Base-by-base conservation (phyloP, 805 yeast species). In the Candida mattraensis region DNA sequence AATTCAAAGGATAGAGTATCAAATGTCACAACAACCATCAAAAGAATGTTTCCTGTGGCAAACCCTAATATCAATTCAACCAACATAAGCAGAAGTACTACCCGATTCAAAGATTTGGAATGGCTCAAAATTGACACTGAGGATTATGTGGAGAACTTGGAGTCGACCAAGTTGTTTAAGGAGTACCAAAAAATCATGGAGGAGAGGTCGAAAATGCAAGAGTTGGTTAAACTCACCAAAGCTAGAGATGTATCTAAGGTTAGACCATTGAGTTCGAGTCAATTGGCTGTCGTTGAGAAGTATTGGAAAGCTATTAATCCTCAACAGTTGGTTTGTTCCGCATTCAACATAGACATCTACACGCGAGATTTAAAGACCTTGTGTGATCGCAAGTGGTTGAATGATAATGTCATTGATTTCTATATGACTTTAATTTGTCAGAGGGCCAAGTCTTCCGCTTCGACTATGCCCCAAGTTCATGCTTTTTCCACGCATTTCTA, bases 401-500 rank as follows among this genome's bases (percentile, higher is more conserved):
- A 93, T 56, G 99, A 93, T 60, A 85, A 81, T 28, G 72, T 93
- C 4, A 89, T 93, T 40, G 98, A 93, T 54, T 82, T 80, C 49
- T 91, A 83, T 56, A 66, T 89, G 51, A 67, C 69, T 28, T 49
- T 82, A 47, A 62, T 81, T 5, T 66, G 76, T 3, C 69, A 69
- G 4, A 54, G 74, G 16, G 53, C 69, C 8, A 36, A 42, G 14
- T 8, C 21, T 2, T 19, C 31, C 5, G 24, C 38, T 2, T 35
- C 51, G 4, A 13, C 30, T 3, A 42, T 64, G 17, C 63, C 72
- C 2, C 56, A 62, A 18, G 65, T 76, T 1, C 87, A 78, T 51
- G 79, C 82, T 2, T 93, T 91, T 67, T 84, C 93, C 4, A 87
- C 98, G 0, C 95, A 85, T 62, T 93, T 93, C 55, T 89, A 75